phyloP scores from a whole-genome alignment of 495 filamentous ascomycete genomes.

The Xylaria sp. region DNA sequence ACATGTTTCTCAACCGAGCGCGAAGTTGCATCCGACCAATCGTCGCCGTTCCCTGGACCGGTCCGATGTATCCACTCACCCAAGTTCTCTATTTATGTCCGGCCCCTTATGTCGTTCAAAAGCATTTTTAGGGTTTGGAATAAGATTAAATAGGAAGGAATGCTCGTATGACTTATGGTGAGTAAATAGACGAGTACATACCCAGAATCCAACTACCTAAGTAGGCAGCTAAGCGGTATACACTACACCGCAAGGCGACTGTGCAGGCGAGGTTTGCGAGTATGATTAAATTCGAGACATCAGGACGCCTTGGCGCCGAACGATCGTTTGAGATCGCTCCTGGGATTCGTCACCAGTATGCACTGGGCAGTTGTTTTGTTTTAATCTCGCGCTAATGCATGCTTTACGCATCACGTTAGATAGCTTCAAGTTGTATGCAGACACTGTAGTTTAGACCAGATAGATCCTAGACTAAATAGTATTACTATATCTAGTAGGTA shows the following conservation, averaged over 20 bases:
- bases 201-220: neutral
- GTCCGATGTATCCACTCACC: neutral
- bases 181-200: neutral
- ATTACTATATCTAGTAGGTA: neutral
- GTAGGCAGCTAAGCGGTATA: neutral
- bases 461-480: neutral
- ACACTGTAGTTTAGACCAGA: too few relatives aligned
- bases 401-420: neutral
- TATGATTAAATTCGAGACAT: constrained; percentile 8
- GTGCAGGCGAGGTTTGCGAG: neutral
- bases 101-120: neutral
- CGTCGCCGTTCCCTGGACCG: neutral
- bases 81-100: neutral
- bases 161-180: neutral
- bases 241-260: neutral
- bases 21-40: constrained; percentile 7
- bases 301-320: constrained; percentile 7
- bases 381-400: constrained; percentile 8
- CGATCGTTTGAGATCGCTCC: constrained; percentile 24
- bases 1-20: constrained; percentile 11
- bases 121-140: neutral
- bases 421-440: neutral
- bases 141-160: neutral
- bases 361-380: constrained; percentile 11
- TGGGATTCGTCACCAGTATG: constrained; percentile 10